phyloP scores from a whole-genome alignment of 2,329 filamentous ascomycete species.

The Diaporthe humulicola region DNA sequence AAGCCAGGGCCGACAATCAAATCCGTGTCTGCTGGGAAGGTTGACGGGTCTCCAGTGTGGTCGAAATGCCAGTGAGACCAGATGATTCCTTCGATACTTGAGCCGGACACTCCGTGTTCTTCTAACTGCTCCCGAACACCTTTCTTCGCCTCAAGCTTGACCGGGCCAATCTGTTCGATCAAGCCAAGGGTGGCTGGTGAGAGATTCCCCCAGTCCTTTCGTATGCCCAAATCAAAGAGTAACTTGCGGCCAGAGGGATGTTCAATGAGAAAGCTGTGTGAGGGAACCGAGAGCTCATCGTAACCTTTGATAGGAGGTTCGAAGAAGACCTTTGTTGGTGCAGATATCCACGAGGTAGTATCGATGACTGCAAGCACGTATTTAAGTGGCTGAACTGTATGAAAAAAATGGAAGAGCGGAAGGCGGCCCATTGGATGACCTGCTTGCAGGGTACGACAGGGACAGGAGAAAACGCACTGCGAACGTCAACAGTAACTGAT shows the following conservation, averaged over 20 bases:
- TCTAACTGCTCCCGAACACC: conserved; percentile 56
- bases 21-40: conserved; percentile 43
- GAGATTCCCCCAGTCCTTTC: conserved; percentile 59
- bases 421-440: background rate
- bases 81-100: conserved; percentile 43
- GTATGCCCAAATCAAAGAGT: conserved; percentile 53
- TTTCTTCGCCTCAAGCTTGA: conserved; percentile 54
- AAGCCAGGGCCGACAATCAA: conserved; percentile 50
- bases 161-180: conserved; percentile 44
- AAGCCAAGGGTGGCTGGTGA: conserved; percentile 37
- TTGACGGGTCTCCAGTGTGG: conserved; percentile 46
- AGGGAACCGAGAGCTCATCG: conserved; percentile 52
- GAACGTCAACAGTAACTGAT: conserved; percentile 32
- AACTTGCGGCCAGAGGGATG: conserved; percentile 51
- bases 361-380: conserved; percentile 30
- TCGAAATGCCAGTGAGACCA: conserved; percentile 50
- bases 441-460: background rate
- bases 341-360: conserved; percentile 24
- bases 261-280: conserved; percentile 62
- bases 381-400: background rate
- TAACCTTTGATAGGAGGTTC: conserved; percentile 50
- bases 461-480: conserved; percentile 10
- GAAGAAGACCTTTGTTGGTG: conserved; percentile 20
- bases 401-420: background rate
- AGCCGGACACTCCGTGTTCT: conserved; percentile 47